phyloP scores from a whole-genome alignment of 148 eudicot species.

The Oxyria digyna region DNA sequence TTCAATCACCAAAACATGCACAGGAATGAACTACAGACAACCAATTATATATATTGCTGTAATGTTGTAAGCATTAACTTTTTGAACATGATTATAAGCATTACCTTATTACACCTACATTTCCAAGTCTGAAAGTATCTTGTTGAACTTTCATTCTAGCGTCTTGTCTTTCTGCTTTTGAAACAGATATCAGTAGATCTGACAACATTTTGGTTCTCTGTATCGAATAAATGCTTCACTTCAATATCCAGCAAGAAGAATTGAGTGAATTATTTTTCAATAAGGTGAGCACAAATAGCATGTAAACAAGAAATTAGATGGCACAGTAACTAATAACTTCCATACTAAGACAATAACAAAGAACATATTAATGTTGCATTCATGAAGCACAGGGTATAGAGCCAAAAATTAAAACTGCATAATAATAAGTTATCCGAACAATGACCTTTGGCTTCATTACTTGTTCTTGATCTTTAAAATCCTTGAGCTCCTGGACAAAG shows the following conservation, averaged over 20 bases:
- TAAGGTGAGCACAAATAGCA: neutral
- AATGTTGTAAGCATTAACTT: neutral
- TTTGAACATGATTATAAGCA: too few relatives aligned
- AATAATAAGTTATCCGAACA: neutral
- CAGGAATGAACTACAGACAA: neutral
- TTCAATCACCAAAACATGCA: neutral
- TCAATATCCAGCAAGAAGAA: neutral
- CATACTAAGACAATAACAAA: neutral
- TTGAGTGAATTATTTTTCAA: neutral
- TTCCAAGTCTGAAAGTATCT: constrained; percentile 91
- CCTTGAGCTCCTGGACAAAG: constrained; percentile 74
- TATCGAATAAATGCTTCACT: constrained; percentile 14
- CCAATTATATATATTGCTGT: neutral
- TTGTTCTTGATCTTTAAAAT: constrained; percentile 61
- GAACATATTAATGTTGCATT: neutral
- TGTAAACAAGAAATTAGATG: neutral
- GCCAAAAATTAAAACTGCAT: neutral
- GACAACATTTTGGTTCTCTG: constrained; percentile 90
- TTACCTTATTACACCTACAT: constrained; percentile 89
- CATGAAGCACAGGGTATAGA: neutral
- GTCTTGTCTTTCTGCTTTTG: constrained; percentile 98
- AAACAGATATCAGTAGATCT: constrained; percentile 83
- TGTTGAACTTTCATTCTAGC: constrained; percentile 94
- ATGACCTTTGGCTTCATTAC: constrained; percentile 81
- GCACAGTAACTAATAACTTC: neutral